Evolutionary conservation across 1,139 yeast species (phyloP).

Genomic region (Yamadazyma songkhlaensis): DNA sequence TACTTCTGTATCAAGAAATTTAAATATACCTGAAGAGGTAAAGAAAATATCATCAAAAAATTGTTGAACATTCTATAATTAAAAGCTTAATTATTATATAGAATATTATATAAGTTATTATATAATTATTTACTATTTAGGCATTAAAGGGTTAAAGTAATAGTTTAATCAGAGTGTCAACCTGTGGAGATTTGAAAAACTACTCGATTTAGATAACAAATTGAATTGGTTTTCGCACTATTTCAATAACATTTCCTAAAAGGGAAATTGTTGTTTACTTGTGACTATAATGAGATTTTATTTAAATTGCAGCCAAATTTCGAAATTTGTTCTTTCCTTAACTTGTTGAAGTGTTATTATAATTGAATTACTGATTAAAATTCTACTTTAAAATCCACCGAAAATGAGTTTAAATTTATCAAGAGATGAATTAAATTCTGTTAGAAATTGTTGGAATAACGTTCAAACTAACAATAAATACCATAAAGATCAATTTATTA

Average conservation of each 20-base stretch:
- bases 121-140: background rate
- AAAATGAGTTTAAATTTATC: conserved; percentile 15
- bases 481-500: conserved; percentile 27
- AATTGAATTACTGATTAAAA: conserved; percentile 1
- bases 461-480: conserved; percentile 27
- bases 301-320: conserved; percentile 6
- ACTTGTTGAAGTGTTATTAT: conserved; percentile 1
- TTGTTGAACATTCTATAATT: too few relatives aligned
- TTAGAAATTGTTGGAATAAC: conserved; percentile 33
- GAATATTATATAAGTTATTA: too few relatives aligned
- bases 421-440: conserved; percentile 13
- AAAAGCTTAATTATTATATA: too few relatives aligned
- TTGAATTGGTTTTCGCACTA: background rate
- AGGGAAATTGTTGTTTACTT: conserved; percentile 1
- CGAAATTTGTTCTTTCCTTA: background rate
- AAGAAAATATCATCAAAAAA: too few relatives aligned
- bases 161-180: too few relatives aligned
- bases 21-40: too few relatives aligned
- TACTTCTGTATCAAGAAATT: background rate
- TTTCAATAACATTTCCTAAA: conserved; percentile 1
- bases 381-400: background rate
- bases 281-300: conserved; percentile 1
- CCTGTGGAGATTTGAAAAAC: conserved; percentile 1
- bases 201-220: background rate
- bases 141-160: background rate